Base-by-base conservation (phyloP, 345 rosid species). In the Eutrema heterophyllum region DNA sequence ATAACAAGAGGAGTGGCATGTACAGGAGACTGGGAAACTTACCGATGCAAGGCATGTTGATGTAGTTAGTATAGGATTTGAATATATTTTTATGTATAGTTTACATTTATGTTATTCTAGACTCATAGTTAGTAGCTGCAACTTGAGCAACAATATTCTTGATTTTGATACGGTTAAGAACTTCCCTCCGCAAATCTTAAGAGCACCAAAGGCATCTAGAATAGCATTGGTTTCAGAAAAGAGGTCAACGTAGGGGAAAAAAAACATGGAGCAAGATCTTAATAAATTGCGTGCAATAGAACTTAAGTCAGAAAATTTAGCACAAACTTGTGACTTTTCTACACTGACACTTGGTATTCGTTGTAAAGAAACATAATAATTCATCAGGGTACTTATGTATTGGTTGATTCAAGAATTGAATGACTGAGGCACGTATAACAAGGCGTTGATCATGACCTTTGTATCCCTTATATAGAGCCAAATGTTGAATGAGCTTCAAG, bases 91-190 rank as follows among this genome's bases (percentile, higher is more conserved):
- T n/a, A n/a, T n/a, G n/a, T n/a, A n/a, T n/a, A n/a, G n/a, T n/a
- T n/a, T n/a, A n/a, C n/a, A n/a, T n/a, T n/a, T n/a, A n/a, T n/a
- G n/a, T n/a, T n/a, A n/a, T n/a, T n/a, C n/a, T n/a, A n/a, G n/a
- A n/a, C n/a, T n/a, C n/a, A n/a, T n/a, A n/a, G n/a, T n/a, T 66
- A 92, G 88, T 81, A 95, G 81, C 83, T 90, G 99, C 85, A 95
- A 73, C 84, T 95, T 92, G 79, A 95, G 72, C 68, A 88, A 58
- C 82, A 86, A 81, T 64, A 92, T 80, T 78, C 82, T 86, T 38
- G 99, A 88, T 79, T 89, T 90, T 46, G 98, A 87, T 70, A 87
- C 81, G 16, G 90, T 86, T 61, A 88, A 55, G 61, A 90, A 90
- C 82, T 85, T 69, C 84, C 91, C 80, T 95, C 98, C 5, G 85